Evolutionary conservation across 768 basidiomycete species (phyloP), one percentile per base, ranked within the genome.

Genomic region (Pisolithus tinctorius): DNA sequence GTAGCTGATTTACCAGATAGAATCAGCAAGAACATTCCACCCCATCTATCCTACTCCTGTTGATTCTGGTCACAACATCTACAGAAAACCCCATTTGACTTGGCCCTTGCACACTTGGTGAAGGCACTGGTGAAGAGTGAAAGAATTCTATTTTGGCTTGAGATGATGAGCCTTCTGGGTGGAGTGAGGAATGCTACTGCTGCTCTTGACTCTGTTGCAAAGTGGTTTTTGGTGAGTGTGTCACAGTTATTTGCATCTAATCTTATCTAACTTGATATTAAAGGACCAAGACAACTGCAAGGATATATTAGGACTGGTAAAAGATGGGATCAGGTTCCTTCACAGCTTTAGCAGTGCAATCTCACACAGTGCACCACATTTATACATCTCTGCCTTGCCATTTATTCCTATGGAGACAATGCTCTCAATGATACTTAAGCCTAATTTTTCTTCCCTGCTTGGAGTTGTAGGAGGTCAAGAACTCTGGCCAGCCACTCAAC

Each of bases 401-500:
- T 20, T 20, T 2, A 20, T 20, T 20, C 20, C 20, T 1, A 2
- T 20, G 20, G 20, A 20, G 20, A 20, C 20, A 20, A 20, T 20
- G 20, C 20, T 20, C 1, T 20, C 20, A 20, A 20, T 20, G 20
- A 20, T 20, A 20, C 20, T 20, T 20, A 20, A 1, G 20, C 20
- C 20, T 20, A 20, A 20, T 20, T 20, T 20, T 20, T 20, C 20
- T 20, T 20, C 20, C 20, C 20, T 20, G 20, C 20, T 2, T 20
- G 20, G 20, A 20, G 2, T 20, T 20, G 20, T 20, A 20, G 20
- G 20, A 20, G 20, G 9, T 43, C 14, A 47, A 59, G 25, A 58
- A 52, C 54, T 51, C 48, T 4, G 60, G 56, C 2, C 62, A 64
- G 40, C 55, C 63, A 25, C 63, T 63, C 53, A 20, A 20, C 20